phyloP scores from a whole-genome alignment of 176 grass and related monocot species.

The Rhynchospora breviuscula region DNA sequence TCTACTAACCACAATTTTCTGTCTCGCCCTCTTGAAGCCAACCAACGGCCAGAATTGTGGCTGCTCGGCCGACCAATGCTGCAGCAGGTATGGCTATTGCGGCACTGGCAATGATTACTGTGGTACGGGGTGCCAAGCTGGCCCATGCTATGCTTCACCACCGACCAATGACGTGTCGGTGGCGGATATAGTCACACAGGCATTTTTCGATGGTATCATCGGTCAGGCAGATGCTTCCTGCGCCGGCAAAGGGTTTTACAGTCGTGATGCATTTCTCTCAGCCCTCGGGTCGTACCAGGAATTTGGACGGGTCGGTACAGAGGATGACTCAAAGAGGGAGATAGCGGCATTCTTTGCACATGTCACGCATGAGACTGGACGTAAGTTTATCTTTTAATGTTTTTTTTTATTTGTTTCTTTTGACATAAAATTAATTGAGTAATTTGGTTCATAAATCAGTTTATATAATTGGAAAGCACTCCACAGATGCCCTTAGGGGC shows the following conservation, averaged over 20 bases:
- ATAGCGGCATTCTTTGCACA: constrained; percentile 82
- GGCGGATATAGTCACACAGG: constrained; percentile 26
- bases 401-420: background rate
- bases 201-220: constrained; percentile 51
- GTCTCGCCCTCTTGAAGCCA: background rate
- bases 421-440: background rate
- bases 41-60: constrained; percentile 27
- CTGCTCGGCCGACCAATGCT: constrained; percentile 9
- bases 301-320: constrained; percentile 50
- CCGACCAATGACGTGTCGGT: constrained; percentile 27
- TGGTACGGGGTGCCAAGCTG: constrained; percentile 24
- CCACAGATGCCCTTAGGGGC: too few relatives aligned
- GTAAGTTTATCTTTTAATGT: constrained; percentile 29
- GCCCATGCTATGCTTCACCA: constrained; percentile 15
- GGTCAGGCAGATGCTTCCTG: constrained; percentile 44
- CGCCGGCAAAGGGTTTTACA: constrained; percentile 52
- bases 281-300: constrained; percentile 31
- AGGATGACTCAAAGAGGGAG: constrained; percentile 72
- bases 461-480: background rate
- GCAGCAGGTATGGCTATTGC: constrained; percentile 32
- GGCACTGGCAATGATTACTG: constrained; percentile 7
- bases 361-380: constrained; percentile 73
- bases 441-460: background rate
- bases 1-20: constrained; percentile 19
- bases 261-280: constrained; percentile 61